Conservation (phyloP, 208 protist genomes). For the Naegleria gruberi region DNA sequence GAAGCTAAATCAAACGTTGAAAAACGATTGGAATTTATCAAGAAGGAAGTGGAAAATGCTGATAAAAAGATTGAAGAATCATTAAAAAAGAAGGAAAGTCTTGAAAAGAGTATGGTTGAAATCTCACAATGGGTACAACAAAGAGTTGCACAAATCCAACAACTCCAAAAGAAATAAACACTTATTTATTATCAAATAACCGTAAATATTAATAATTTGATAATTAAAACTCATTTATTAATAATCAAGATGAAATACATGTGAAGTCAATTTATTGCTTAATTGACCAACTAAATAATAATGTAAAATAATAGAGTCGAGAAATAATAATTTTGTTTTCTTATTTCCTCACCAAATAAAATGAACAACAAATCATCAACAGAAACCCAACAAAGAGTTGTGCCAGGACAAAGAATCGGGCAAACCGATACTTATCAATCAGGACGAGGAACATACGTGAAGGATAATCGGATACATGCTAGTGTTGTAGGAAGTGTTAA, state of each 20-base stretch:
- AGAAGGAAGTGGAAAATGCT: constrained; percentile 18
- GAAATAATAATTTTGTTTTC: too few species aligned
- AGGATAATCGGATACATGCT: not conserved
- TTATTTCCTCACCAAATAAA: too few species aligned
- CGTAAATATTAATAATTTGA: too few species aligned
- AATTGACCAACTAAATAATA: too few species aligned
- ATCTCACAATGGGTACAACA: constrained; percentile 11
- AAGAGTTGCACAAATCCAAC: not conserved
- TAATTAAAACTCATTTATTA: too few species aligned
- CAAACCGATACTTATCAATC: not conserved
- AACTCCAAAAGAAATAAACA: not conserved
- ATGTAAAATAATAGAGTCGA: too few species aligned
- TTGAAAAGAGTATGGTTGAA: not conserved
- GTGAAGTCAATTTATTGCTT: too few species aligned
- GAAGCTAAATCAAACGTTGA: constrained; percentile 34
- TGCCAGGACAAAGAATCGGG: not conserved
- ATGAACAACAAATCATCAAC: too few species aligned
- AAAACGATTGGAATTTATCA: constrained; percentile 37
- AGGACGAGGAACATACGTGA: constrained; percentile 2
- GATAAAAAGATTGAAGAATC: not conserved
- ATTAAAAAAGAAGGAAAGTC: not conserved
- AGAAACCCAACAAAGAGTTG: not conserved
- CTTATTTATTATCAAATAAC: not conserved
- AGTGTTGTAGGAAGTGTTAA: not conserved
- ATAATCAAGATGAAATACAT: too few species aligned